A percentile compares a stretch with the other conserved stretches of the same genome.
Conservation (phyloP, 2,329 filamentous ascomycete genomes). For the Diaporthe eres region DNA sequence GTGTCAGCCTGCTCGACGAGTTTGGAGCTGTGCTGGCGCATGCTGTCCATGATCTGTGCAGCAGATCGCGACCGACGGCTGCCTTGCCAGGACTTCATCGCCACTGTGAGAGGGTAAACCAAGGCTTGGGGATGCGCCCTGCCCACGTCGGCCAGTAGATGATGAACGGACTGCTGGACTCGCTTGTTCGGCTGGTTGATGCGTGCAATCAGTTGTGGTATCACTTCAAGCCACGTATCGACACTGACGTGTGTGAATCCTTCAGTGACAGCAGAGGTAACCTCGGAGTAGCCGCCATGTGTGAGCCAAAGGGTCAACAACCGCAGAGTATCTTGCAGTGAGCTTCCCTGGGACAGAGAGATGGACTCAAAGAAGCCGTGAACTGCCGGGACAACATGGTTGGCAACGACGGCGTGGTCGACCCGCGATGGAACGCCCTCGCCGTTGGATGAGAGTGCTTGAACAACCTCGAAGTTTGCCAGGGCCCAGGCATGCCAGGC, state of each 20-base stretch:
- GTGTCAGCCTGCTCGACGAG: conserved; percentile 96
- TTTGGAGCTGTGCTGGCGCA: conserved; percentile 93
- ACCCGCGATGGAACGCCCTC: conserved; percentile 65
- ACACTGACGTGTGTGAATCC: conserved; percentile 93
- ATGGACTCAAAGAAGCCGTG: conserved; percentile 99
- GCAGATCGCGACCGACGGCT: conserved; percentile 89
- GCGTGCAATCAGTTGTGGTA: conserved; percentile 95
- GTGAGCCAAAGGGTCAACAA: conserved; percentile 97
- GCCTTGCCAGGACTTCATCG: conserved; percentile 93
- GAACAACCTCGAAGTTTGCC: conserved; percentile 98
- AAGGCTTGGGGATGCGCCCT: conserved; percentile 95
- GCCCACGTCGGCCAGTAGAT: conserved; percentile 91
- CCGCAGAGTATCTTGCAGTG: conserved; percentile 93
- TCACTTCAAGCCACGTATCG: conserved; percentile 98
- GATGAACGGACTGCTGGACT: conserved; percentile 92
- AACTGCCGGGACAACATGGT: conserved; percentile 95
- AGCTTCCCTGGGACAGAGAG: conserved; percentile 89
- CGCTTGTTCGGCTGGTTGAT: conserved; percentile 96
- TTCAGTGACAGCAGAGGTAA: conserved; percentile 89
- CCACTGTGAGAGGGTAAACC: conserved; percentile 96
- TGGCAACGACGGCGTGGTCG: conserved; percentile 79
- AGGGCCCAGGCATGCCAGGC: conserved; percentile 99
- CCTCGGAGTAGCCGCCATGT: conserved; percentile 89
- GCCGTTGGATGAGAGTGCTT: conserved; percentile 77
- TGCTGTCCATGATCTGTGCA: conserved; percentile 95